A percentile compares a stretch with the other conserved stretches of the same genome.
Conservation (phyloP, 768 basidiomycete genomes). For the Dioszegia crocea region DNA sequence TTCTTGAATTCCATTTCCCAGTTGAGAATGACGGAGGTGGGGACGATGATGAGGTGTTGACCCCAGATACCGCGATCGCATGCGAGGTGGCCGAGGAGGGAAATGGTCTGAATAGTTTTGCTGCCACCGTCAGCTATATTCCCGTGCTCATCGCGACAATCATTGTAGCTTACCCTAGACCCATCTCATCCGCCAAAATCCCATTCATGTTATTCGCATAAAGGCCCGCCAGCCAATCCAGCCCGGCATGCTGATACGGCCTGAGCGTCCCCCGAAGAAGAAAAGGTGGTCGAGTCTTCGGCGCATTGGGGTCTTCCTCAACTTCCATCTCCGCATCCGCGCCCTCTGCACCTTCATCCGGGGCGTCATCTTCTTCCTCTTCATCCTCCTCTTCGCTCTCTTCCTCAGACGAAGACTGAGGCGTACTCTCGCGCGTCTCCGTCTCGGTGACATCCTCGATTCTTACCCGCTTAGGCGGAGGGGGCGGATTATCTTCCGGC, state of each 20-base stretch:
- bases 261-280: constrained; percentile 53
- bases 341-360: constrained; percentile 14
- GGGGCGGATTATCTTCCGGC: constrained; percentile 28
- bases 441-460: constrained; percentile 25
- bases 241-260: constrained; percentile 54
- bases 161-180: constrained; percentile 68
- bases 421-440: constrained; percentile 7
- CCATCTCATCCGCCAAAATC: constrained; percentile 81
- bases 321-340: constrained; percentile 14
- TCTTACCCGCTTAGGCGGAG: constrained; percentile 17
- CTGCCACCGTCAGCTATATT: constrained; percentile 28
- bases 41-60: constrained; percentile 52
- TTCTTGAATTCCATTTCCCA: constrained; percentile 54
- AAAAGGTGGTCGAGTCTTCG: constrained; percentile 48
- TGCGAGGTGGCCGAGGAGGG: constrained; percentile 50
- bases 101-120: constrained; percentile 52
- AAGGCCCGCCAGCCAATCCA: constrained; percentile 54
- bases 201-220: constrained; percentile 53
- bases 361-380: constrained; percentile 14
- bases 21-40: constrained; percentile 52
- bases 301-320: constrained; percentile 23
- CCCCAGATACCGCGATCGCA: constrained; percentile 52
- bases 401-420: constrained; percentile 10
- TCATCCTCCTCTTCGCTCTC: constrained; percentile 17
- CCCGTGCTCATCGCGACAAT: neutral